phyloP scores from a whole-genome alignment of 2,329 filamentous ascomycete genomes.

The Lithohypha guttulata region DNA sequence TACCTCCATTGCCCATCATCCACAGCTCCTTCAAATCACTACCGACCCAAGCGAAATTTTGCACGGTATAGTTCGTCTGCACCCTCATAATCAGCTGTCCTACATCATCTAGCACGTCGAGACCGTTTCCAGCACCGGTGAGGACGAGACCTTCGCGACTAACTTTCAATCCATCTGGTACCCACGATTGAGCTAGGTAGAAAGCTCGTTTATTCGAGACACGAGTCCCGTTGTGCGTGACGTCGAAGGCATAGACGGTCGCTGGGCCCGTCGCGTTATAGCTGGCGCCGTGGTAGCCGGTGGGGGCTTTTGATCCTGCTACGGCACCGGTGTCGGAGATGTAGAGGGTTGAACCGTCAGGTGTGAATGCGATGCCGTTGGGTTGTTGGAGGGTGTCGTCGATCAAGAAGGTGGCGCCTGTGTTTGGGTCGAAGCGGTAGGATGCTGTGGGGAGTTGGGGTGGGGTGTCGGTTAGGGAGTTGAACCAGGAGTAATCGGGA shows the following conservation, averaged over 20 bases:
- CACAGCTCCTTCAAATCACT: slow-evolving; percentile 30
- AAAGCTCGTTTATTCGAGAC: slow-evolving; percentile 32
- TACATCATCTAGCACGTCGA: slow-evolving; percentile 31
- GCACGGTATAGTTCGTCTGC: slow-evolving; percentile 35
- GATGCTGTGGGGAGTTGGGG: slow-evolving; percentile 29
- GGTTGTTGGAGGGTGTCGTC: slow-evolving; percentile 32
- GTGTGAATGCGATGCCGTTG: slow-evolving; percentile 35
- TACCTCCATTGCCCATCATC: slow-evolving; percentile 32
- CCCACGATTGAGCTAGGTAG: slow-evolving; percentile 30
- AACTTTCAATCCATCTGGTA: slow-evolving; percentile 35
- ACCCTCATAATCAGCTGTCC: slow-evolving; percentile 31
- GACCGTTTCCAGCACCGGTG: slow-evolving; percentile 30
- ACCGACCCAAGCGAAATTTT: slow-evolving; percentile 37
- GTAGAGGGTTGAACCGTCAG: slow-evolving; percentile 31
- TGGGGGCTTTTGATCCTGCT: slow-evolving; percentile 22
- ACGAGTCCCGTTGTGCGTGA: slow-evolving; percentile 26
- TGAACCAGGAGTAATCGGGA: slow-evolving; percentile 31
- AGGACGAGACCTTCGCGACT: slow-evolving; percentile 33
- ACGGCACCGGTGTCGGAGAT: slow-evolving; percentile 32
- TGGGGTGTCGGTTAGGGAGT: slow-evolving; percentile 27
- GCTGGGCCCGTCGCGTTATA: slow-evolving; percentile 17
- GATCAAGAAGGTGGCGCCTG: slow-evolving; percentile 27
- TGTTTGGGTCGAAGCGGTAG: slow-evolving; percentile 30
- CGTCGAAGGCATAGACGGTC: slow-evolving; percentile 29
- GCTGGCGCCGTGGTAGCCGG: slow-evolving; percentile 15